Evolutionary conservation across 257 asterid genomes (phyloP), one percentile per base, ranked within the genome.

Genomic region (Phtheirospermum japonicum): DNA sequence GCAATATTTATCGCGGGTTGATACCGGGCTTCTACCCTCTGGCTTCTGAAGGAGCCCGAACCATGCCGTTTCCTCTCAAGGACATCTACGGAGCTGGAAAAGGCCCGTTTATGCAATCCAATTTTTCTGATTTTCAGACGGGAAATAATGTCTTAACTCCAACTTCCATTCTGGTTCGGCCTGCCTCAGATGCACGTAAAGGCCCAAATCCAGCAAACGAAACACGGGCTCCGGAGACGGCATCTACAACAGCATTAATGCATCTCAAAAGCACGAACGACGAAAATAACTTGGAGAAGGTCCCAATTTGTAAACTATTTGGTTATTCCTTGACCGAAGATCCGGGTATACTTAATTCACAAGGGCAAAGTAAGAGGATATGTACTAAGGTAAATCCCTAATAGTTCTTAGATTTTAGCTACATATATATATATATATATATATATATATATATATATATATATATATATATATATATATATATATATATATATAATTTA

Each of bases 31-130:
- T 79, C 78, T 92, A 92, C 58, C 95, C 95, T 42, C 75, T 88
- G 54, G 97, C 90, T 69, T 86, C 98, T 0, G 95, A 92, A 80
- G 97, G 95, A 53, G 68, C 84, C 57, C 73, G 95, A 73, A 86
- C 74, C 59, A 40, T 82, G 74, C 71, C 67, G 48, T 56, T 86
- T 40, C 87, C 87, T 0, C 82, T 68, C 67, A 83, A 77, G 60
- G 82, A 80, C 52, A 56, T 79, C 64, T 80, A 75, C 57, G 33
- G 56, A 50, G 32, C 31, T 8, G 31, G 56, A 50, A 85, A 83
- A 67, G 76, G 77, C 77, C 83, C 86, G 51, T 56, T 71, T 0
- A 45, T 83, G 83, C 69, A 71, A 14, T 72, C 96, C 50, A 81
- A 43, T 74, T 65, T 72, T 46, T 39, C 88, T 10, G 75, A 76